phyloP scores from a whole-genome alignment of 192 early-diverging fungal species.

The Spizellomyces punctatus region DNA sequence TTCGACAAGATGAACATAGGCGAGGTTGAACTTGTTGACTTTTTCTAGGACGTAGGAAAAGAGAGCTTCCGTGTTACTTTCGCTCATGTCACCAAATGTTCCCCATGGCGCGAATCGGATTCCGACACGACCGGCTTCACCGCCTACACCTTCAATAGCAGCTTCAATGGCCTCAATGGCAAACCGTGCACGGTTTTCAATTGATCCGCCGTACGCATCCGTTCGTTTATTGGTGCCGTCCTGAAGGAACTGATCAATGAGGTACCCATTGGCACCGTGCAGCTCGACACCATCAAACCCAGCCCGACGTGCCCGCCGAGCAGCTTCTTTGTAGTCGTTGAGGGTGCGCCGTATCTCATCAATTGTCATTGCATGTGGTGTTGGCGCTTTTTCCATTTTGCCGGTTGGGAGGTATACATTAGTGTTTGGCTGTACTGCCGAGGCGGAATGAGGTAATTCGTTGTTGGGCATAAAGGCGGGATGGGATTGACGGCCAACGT shows the following conservation, averaged over 20 bases:
- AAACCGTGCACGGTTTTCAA: slow-evolving; percentile 76
- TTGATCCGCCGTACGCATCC: slow-evolving; percentile 87
- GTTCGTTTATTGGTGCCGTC: slow-evolving; percentile 78
- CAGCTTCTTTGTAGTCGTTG: neutral
- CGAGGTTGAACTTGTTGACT: slow-evolving; percentile 23
- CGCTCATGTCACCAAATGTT: slow-evolving; percentile 18
- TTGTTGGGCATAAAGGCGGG: slow-evolving; percentile 1
- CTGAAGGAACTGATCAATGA: slow-evolving; percentile 74
- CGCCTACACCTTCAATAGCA: slow-evolving; percentile 17
- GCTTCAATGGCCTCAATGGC: slow-evolving; percentile 29
- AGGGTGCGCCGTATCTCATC: neutral
- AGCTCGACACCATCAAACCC: slow-evolving; percentile 87
- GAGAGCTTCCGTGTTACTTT: slow-evolving; percentile 12
- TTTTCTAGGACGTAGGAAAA: slow-evolving; percentile 12
- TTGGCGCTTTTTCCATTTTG: neutral
- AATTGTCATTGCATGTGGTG: neutral
- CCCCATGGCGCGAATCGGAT: slow-evolving; percentile 41
- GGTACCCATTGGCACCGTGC: slow-evolving; percentile 83
- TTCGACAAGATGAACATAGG: slow-evolving; percentile 35
- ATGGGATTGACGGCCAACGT: neutral
- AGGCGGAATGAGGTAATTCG: slow-evolving; percentile 24
- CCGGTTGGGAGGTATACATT: neutral
- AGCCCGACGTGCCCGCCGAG: slow-evolving; percentile 39
- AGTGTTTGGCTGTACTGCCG: neutral
- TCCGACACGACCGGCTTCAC: slow-evolving; percentile 28